A percentile compares a stretch with the other conserved stretches of the same genome.
phyloP scores from a whole-genome alignment of 176 grass and related monocot species.

The Oryza nivara region DNA sequence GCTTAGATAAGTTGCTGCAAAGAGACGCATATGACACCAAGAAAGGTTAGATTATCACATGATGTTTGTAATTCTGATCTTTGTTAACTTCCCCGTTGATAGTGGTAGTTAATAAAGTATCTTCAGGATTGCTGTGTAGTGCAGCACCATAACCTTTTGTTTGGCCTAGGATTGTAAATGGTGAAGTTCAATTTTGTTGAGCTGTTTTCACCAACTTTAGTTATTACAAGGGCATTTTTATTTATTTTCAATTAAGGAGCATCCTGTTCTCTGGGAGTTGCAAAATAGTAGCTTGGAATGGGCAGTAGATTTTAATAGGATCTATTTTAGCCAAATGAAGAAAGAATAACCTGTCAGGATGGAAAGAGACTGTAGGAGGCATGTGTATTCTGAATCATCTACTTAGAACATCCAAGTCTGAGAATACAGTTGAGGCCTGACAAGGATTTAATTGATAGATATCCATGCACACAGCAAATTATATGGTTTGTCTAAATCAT shows the following conservation, averaged over 20 bases:
- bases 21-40: constrained; percentile 26
- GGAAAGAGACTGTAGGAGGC: not conserved
- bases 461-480: not conserved
- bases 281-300: not conserved
- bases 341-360: not conserved
- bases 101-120: not conserved
- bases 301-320: not conserved
- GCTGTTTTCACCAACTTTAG: not conserved
- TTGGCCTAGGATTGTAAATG: not conserved
- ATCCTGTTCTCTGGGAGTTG: not conserved
- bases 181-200: not conserved
- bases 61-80: not conserved
- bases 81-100: not conserved
- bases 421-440: not conserved
- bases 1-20: constrained; percentile 68
- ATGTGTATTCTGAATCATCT: not conserved
- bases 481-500: constrained; percentile 17
- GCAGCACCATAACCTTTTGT: not conserved
- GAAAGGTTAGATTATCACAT: constrained; percentile 32
- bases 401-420: not conserved
- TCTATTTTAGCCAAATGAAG: not conserved
- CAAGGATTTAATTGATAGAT: not conserved
- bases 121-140: constrained; percentile 3
- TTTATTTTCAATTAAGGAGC: constrained; percentile 4
- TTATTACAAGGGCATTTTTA: not conserved